phyloP scores from a whole-genome alignment of 108 stramenopile genomes.

The Nannochloropsis gaditana region DNA sequence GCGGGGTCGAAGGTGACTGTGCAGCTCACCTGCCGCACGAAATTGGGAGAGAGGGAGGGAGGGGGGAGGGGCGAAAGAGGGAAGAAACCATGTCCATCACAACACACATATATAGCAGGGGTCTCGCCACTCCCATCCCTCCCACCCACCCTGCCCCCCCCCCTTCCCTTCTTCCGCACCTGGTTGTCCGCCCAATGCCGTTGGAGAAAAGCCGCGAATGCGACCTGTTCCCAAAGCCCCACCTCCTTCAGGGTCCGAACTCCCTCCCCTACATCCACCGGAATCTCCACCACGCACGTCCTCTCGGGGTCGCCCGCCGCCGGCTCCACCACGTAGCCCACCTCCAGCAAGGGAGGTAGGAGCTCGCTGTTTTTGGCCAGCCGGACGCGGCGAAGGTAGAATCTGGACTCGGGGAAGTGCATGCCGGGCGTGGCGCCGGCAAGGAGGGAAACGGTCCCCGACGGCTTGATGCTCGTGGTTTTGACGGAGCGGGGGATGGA shows the following conservation, averaged over 20 bases:
- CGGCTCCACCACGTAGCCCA: constrained; percentile 57
- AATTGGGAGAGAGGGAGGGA: neutral
- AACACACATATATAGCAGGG: too few species aligned
- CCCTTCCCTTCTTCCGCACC: neutral
- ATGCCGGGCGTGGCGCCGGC: constrained; percentile 63
- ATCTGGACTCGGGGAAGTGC: constrained; percentile 59
- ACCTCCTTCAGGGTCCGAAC: constrained; percentile 53
- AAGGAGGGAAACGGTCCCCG: constrained; percentile 60
- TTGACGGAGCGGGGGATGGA: constrained; percentile 49
- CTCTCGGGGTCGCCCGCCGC: constrained; percentile 40
- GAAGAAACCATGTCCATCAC: neutral
- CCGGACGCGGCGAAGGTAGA: constrained; percentile 57
- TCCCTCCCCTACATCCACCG: constrained; percentile 60
- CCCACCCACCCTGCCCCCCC: too few species aligned
- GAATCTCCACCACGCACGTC: constrained; percentile 56
- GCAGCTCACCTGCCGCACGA: constrained; percentile 53
- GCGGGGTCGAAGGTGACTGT: constrained; percentile 61
- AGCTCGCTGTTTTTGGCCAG: constrained; percentile 50
- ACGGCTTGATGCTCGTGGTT: constrained; percentile 59
- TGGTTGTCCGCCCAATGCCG: constrained; percentile 62
- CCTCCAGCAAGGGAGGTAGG: constrained; percentile 45
- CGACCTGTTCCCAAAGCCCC: constrained; percentile 60
- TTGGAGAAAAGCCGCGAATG: constrained; percentile 59
- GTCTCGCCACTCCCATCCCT: too few species aligned
- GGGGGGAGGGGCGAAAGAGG: neutral